Percentiles rank a stretch among this genome's conserved stretches.
Conservation (phyloP, 768 basidiomycete species). For the Steccherinum ochraceum region DNA sequence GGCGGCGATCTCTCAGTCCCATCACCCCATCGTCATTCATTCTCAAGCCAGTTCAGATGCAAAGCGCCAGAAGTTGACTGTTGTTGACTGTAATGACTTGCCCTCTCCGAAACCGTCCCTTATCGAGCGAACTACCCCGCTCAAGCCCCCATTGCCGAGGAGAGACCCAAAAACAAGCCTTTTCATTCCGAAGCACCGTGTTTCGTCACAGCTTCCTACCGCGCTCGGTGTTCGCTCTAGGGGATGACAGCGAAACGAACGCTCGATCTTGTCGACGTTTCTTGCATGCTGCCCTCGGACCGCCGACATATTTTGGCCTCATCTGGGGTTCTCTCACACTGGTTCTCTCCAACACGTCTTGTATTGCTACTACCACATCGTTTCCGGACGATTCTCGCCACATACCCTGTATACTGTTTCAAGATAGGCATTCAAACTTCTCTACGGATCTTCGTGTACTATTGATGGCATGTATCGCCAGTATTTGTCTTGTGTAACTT, state of each 20-base stretch:
- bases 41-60: background rate
- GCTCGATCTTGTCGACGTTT: too few relatives aligned
- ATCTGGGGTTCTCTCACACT: background rate
- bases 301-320: too few relatives aligned
- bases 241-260: slow-evolving; percentile 4
- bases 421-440: background rate
- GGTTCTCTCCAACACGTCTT: background rate
- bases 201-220: slow-evolving; percentile 32
- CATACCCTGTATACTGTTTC: background rate
- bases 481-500: too few relatives aligned
- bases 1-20: background rate
- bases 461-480: too few relatives aligned
- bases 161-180: slow-evolving; percentile 56
- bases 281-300: too few relatives aligned
- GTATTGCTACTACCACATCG: background rate
- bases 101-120: slow-evolving; percentile 10
- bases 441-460: background rate
- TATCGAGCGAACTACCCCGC: slow-evolving; percentile 6
- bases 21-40: background rate
- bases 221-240: slow-evolving; percentile 10
- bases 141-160: slow-evolving; percentile 35
- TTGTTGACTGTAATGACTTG: too few relatives aligned
- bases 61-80: too few relatives aligned
- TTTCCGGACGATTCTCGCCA: background rate
- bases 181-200: slow-evolving; percentile 75